Base-by-base conservation (phyloP, 2,329 filamentous ascomycete genomes). In the Gnomoniopsis sp. region DNA sequence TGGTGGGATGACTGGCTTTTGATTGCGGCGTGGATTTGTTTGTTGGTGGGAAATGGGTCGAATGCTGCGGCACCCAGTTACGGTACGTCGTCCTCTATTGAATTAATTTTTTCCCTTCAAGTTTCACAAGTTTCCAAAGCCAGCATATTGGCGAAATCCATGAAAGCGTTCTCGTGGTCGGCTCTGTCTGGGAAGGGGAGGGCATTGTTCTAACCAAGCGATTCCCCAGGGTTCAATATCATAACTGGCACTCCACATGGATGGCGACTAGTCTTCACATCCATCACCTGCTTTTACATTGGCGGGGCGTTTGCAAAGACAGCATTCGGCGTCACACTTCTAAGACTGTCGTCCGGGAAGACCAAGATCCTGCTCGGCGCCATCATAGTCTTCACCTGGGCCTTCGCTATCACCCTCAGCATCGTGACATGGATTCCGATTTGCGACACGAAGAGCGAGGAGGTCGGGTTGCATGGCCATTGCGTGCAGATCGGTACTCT, bases 1-100 rank as follows among this genome's bases (percentile, higher is more conserved):
- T 58, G 56, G 56, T 38, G 56, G 19, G 56, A 58, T 15, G 56
- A 58, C 26, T 58, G 53, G 14, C 22, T 54, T 17, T 38, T 55
- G 7, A 46, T 55, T 26, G 57, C 51, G 14, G 57, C 51, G 7
- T 58, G 51, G 57, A 51, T 23, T 1, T 49, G 22, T 21, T 17
- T 49, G 19, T 26, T 55, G 11, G 23, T 43, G 21, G 47, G 34
- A 3, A 55, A 55, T 17, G 57, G 51, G 0, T 43, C 51, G 3
- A 46, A 44, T 11, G 57, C 57, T 26, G 50, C 43, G 23, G 33
- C 33, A 1, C 56, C 56, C 2, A 47, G 47, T 10, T 21, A 34
- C 14, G 38, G 38, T 30, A 30, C 8, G 26, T 30, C 26, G 26
- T 30, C 26, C 26, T 4, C 26, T 4, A 30, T 30, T 30, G 8